A percentile compares a stretch with the other conserved stretches of the same genome.
These are phyloP conservation scores for Mycena olivaceomarginata DNA, from an alignment of 768 basidiomycete genomes.

Conservation along the genomic window DNA sequence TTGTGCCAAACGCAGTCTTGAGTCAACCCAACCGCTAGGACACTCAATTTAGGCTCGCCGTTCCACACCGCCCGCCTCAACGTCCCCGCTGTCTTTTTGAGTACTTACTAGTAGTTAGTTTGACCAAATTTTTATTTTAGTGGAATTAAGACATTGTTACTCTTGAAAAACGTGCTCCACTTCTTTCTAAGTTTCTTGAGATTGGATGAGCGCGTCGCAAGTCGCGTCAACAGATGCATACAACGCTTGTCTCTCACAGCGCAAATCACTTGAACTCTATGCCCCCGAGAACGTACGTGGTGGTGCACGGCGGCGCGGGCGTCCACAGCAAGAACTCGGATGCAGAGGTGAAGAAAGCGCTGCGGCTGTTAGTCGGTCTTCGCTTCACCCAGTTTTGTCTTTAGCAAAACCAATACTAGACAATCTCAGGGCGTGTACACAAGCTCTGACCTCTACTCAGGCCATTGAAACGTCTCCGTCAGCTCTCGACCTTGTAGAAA, in stretches of 20 bases:
- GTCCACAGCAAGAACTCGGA: constrained; percentile 71
- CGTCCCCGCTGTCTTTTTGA: too few relatives aligned
- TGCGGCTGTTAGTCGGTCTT: constrained; percentile 68
- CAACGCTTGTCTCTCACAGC: background rate
- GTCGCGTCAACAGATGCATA: constrained; percentile 25
- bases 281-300: constrained; percentile 60
- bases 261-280: background rate
- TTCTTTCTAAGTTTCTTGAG: too few relatives aligned
- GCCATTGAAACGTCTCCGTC: constrained; percentile 2
- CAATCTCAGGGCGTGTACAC: constrained; percentile 69
- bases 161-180: too few relatives aligned
- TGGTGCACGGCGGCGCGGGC: constrained; percentile 89
- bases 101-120: too few relatives aligned
- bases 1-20: too few relatives aligned
- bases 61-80: too few relatives aligned
- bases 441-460: constrained; percentile 55
- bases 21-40: too few relatives aligned
- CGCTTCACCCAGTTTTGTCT: background rate
- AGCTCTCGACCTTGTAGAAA: constrained; percentile 59
- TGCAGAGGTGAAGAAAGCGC: constrained; percentile 69
- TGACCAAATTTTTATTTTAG: too few relatives aligned
- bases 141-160: too few relatives aligned
- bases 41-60: too few relatives aligned
- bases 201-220: constrained; percentile 7
- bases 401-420: background rate